These are phyloP conservation scores for Sungouiozyma ichnusensis DNA, from an alignment of 805 yeast species.

Conservation along the genomic window DNA sequence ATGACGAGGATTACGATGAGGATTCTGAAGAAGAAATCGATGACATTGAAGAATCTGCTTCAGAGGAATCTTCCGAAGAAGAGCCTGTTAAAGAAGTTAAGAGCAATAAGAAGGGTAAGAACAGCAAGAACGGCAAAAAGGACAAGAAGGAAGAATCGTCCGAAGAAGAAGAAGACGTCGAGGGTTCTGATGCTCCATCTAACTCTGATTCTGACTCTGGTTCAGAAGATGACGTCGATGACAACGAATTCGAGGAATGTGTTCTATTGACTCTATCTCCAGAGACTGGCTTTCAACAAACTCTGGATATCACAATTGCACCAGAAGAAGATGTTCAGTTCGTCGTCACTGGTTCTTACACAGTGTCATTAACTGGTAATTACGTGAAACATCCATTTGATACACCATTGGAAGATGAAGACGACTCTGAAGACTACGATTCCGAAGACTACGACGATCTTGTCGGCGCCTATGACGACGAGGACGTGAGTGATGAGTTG, in stretches of 20 bases:
- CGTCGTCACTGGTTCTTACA: constrained; percentile 92
- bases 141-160: background rate
- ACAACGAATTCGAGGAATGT: constrained; percentile 71
- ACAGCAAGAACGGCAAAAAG: constrained; percentile 3
- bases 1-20: constrained; percentile 36
- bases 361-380: constrained; percentile 88
- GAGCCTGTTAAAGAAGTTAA: constrained; percentile 42
- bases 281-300: constrained; percentile 73
- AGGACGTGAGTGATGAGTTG: constrained; percentile 34
- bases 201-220: constrained; percentile 35
- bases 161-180: constrained; percentile 6
- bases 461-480: constrained; percentile 58
- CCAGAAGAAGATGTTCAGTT: constrained; percentile 93
- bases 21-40: constrained; percentile 38
- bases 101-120: constrained; percentile 32
- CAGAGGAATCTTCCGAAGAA: constrained; percentile 33
- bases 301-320: constrained; percentile 77
- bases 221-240: constrained; percentile 51
- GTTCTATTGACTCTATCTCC: constrained; percentile 89
- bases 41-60: constrained; percentile 32
- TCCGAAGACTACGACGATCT: constrained; percentile 32
- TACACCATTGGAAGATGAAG: constrained; percentile 32
- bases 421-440: constrained; percentile 32
- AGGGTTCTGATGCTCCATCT: background rate
- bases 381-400: constrained; percentile 93